Conservation (phyloP, 306 rosid genomes). For the Trichosanthes truncata region DNA sequence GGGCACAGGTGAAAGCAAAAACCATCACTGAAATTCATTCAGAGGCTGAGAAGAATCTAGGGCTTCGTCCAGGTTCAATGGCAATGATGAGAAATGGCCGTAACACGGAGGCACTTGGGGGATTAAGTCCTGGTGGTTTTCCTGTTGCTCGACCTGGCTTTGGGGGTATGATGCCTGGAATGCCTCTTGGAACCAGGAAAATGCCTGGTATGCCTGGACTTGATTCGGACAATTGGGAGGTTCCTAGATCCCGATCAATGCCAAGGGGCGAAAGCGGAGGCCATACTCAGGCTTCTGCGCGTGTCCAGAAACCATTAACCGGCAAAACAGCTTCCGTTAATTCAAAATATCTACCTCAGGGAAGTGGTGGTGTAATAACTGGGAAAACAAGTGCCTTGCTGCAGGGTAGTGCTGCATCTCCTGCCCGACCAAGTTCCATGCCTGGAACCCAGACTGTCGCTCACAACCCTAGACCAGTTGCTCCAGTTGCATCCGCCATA, state of each 20-base stretch:
- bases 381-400: slow-evolving; percentile 33
- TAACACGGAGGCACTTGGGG: slow-evolving; percentile 16
- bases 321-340: slow-evolving; percentile 20
- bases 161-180: slow-evolving; percentile 29
- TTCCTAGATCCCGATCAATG: slow-evolving; percentile 20
- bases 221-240: slow-evolving; percentile 27
- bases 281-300: slow-evolving; percentile 4
- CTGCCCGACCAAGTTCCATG: neutral
- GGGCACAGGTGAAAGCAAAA: slow-evolving; percentile 34
- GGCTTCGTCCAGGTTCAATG: slow-evolving; percentile 30
- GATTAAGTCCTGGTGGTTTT: slow-evolving; percentile 20
- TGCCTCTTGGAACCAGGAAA: slow-evolving; percentile 24
- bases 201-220: slow-evolving; percentile 37
- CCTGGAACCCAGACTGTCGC: slow-evolving; percentile 5
- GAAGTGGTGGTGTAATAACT: slow-evolving; percentile 22
- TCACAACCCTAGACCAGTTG: slow-evolving; percentile 12
- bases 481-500: neutral
- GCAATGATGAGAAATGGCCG: slow-evolving; percentile 29
- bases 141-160: slow-evolving; percentile 22
- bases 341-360: slow-evolving; percentile 32
- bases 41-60: slow-evolving; percentile 37
- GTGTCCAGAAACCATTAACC: slow-evolving; percentile 14
- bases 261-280: slow-evolving; percentile 15
- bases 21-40: slow-evolving; percentile 35
- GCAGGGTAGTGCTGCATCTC: slow-evolving; percentile 20